Conservation (phyloP, 1,284 basidiomycete species). For the Ustilago hordei region DNA sequence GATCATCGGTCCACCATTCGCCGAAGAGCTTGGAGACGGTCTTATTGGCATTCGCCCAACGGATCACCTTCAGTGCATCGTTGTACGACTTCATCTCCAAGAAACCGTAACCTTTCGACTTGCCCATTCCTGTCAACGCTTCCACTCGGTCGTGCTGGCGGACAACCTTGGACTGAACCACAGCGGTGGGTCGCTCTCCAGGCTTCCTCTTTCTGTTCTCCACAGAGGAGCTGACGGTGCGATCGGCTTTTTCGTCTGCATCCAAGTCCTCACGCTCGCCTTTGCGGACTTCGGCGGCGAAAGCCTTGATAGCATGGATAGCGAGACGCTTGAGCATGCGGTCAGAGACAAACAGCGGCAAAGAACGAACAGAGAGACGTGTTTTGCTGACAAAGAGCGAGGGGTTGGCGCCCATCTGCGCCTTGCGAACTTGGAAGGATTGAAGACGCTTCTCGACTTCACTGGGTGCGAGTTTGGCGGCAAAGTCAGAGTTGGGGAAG, state of each 20-base stretch:
- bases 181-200: conserved; percentile 74
- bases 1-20: conserved; percentile 64
- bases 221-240: conserved; percentile 36
- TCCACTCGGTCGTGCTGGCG: conserved; percentile 88
- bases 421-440: conserved; percentile 60
- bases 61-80: conserved; percentile 88
- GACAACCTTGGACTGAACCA: conserved; percentile 87
- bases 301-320: conserved; percentile 81
- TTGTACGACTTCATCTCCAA: conserved; percentile 87
- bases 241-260: conserved; percentile 78
- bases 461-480: conserved; percentile 38
- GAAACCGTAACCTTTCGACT: conserved; percentile 95
- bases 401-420: conserved; percentile 80
- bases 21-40: conserved; percentile 45
- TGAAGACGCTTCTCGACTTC: conserved; percentile 63
- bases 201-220: conserved; percentile 68
- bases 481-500: conserved; percentile 59
- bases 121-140: conserved; percentile 83
- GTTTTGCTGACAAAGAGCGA: conserved; percentile 93
- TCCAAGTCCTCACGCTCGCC: conserved; percentile 77
- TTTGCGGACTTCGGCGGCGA: conserved; percentile 81
- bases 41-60: conserved; percentile 92
- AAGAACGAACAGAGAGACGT: conserved; percentile 89
- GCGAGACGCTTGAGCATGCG: conserved; percentile 88
- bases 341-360: conserved; percentile 90